Evolutionary conservation across 2,329 filamentous ascomycete species (phyloP).

Genomic region (Fusarium udum): DNA sequence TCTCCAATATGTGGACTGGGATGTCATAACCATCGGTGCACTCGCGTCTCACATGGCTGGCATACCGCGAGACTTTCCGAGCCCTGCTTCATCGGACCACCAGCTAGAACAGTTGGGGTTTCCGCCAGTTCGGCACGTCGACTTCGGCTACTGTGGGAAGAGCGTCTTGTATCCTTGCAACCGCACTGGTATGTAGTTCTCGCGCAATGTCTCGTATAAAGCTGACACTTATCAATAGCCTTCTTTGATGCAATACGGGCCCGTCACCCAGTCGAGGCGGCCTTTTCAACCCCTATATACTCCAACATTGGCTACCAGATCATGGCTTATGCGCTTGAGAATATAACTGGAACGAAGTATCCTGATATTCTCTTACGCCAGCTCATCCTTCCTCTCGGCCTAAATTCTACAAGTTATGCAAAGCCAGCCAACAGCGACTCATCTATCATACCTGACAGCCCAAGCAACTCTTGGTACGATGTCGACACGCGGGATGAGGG

Average conservation of each 20-base stretch:
- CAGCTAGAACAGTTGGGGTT: neutral
- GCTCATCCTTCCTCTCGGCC: neutral
- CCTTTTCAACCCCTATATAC: neutral
- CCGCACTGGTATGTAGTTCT: neutral
- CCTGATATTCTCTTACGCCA: neutral
- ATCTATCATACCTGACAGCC: neutral
- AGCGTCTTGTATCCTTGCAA: neutral
- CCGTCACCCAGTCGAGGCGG: neutral
- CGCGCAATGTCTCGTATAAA: fast-evolving
- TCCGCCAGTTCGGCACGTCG: neutral
- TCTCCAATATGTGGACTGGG: neutral
- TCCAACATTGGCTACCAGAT: neutral
- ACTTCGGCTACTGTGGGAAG: neutral
- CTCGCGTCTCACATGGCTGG: slow-evolving; percentile 1
- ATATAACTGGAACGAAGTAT: neutral
- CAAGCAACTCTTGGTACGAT: neutral
- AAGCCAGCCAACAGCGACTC: neutral
- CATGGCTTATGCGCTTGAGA: neutral
- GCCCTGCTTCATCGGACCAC: neutral
- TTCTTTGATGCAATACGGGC: neutral
- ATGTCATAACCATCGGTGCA: neutral
- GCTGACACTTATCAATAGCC: neutral
- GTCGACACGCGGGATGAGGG: neutral
- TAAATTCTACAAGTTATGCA: neutral
- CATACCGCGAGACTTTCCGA: neutral